phyloP scores from a whole-genome alignment of 306 rosid species.

The Cercis canadensis region DNA sequence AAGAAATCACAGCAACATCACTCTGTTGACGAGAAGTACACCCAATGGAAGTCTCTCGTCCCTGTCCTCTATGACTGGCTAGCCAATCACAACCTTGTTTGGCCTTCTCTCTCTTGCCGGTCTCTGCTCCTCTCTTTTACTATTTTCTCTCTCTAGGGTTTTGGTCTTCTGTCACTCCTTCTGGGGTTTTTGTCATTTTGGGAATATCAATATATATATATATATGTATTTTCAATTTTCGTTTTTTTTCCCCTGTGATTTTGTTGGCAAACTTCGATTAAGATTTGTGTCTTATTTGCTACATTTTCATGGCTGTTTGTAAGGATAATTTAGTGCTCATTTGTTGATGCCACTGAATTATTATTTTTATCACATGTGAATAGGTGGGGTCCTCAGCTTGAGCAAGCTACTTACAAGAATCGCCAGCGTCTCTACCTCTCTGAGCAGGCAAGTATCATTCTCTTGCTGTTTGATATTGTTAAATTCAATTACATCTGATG shows the following conservation, averaged over 20 bases:
- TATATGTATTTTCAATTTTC: neutral
- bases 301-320: neutral
- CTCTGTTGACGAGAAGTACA: slow-evolving; percentile 67
- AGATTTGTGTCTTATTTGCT: neutral
- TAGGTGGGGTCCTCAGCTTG: slow-evolving; percentile 90
- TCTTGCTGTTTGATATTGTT: neutral
- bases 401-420: slow-evolving; percentile 81
- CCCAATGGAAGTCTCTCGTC: slow-evolving; percentile 79
- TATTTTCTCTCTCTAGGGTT: slow-evolving; percentile 33
- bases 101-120: slow-evolving; percentile 88
- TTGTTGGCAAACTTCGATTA: neutral
- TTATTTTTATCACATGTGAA: neutral
- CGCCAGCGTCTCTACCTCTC: slow-evolving; percentile 84
- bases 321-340: neutral
- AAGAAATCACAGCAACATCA: slow-evolving; percentile 61
- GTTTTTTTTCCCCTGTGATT: neutral
- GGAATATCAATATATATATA: neutral
- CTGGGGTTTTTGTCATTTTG: neutral
- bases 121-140: slow-evolving; percentile 7
- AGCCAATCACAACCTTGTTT: slow-evolving; percentile 81
- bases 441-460: slow-evolving; percentile 54
- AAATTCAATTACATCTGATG: neutral
- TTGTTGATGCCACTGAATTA: too few species aligned
- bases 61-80: slow-evolving; percentile 86
- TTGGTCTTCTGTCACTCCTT: neutral